Conservation (phyloP, 257 asterid species). For the Asclepias syriaca region DNA sequence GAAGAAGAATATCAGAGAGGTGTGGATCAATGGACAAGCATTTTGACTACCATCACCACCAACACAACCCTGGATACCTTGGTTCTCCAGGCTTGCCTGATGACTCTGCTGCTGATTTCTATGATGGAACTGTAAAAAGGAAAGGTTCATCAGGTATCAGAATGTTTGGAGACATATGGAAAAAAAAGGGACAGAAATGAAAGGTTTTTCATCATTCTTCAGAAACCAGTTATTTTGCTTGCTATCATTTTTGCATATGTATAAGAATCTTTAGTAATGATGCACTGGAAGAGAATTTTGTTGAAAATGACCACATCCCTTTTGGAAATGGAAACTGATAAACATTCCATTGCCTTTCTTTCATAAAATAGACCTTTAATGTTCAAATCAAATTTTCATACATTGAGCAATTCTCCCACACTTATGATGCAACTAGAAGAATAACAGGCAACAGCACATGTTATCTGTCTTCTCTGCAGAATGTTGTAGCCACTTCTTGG, state of each 20-base stretch:
- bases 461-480: no score
- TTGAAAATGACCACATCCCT: neutral
- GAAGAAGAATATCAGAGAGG: conserved; percentile 71
- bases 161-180: conserved; percentile 93
- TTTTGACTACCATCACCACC: conserved; percentile 22
- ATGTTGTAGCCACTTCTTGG: no score
- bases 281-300: conserved; percentile 8
- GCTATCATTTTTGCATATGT: neutral
- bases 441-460: no score
- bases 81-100: conserved; percentile 62
- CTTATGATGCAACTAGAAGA: no score
- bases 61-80: conserved; percentile 5
- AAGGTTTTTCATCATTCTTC: neutral
- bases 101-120: conserved; percentile 34
- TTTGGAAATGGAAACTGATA: neutral
- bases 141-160: conserved; percentile 62
- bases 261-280: neutral
- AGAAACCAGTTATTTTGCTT: neutral
- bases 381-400: no score
- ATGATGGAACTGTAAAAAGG: conserved; percentile 54
- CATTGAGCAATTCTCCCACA: no score
- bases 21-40: conserved; percentile 95
- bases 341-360: neutral
- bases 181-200: conserved; percentile 66
- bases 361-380: no score